These are phyloP conservation scores for Aspergillus sp. DNA, from an alignment of 2,329 filamentous ascomycete species.

Conservation along the genomic window DNA sequence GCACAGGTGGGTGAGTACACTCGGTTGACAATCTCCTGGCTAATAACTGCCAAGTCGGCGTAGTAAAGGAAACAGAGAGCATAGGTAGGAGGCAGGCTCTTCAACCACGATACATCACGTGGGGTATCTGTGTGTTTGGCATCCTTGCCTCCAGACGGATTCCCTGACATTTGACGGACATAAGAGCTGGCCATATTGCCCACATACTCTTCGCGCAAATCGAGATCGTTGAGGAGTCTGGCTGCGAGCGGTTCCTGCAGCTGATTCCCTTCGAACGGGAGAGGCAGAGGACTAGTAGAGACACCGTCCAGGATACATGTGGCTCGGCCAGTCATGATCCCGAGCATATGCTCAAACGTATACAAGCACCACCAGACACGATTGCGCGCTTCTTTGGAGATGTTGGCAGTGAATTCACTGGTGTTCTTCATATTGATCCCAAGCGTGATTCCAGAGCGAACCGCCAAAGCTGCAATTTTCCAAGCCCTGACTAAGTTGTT, in stretches of 20 bases:
- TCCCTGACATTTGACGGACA: conserved; percentile 24
- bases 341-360: conserved; percentile 37
- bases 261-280: conserved; percentile 34
- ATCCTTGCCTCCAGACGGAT: conserved; percentile 21
- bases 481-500: conserved; percentile 27
- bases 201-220: conserved; percentile 25
- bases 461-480: conserved; percentile 34
- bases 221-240: conserved; percentile 25
- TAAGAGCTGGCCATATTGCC: conserved; percentile 24
- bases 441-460: conserved; percentile 36
- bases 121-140: conserved; percentile 13
- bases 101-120: conserved; percentile 28
- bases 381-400: conserved; percentile 40
- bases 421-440: conserved; percentile 40
- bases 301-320: conserved; percentile 36
- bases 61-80: conserved; percentile 33
- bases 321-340: conserved; percentile 40
- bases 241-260: conserved; percentile 25
- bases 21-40: conserved; percentile 34
- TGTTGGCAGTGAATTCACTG: conserved; percentile 27
- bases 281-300: conserved; percentile 36
- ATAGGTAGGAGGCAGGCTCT: conserved; percentile 24
- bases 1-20: conserved; percentile 36
- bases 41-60: conserved; percentile 33
- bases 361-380: conserved; percentile 41